Evolutionary conservation across 345 rosid species (phyloP).

Genomic region (Turnera subulata): DNA sequence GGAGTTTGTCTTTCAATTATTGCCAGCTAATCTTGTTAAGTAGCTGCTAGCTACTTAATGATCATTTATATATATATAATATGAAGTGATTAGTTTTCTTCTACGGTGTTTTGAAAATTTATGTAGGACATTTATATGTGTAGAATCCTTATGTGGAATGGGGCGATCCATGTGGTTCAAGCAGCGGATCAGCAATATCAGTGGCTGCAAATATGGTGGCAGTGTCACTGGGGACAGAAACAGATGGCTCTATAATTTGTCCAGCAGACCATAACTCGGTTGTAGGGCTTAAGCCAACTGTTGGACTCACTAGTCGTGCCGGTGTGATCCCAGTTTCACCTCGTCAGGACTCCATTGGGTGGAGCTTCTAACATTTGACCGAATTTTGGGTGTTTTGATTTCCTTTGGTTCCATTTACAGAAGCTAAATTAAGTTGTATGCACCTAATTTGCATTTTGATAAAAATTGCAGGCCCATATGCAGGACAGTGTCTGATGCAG

Average conservation of each 20-base stretch:
- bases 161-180: slow-evolving; percentile 60
- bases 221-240: slow-evolving; percentile 63
- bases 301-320: slow-evolving; percentile 69
- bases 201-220: slow-evolving; percentile 67
- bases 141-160: slow-evolving; percentile 69
- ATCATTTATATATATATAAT: too few relatives aligned
- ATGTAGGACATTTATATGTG: too few relatives aligned
- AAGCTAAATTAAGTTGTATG: too few relatives aligned
- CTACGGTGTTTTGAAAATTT: too few relatives aligned
- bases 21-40: too few relatives aligned
- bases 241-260: slow-evolving; percentile 61
- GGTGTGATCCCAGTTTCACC: slow-evolving; percentile 61
- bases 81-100: too few relatives aligned
- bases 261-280: slow-evolving; percentile 54
- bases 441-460: not conserved
- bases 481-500: slow-evolving; percentile 45
- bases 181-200: slow-evolving; percentile 72
- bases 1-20: too few relatives aligned
- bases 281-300: slow-evolving; percentile 67
- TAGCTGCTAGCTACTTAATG: too few relatives aligned
- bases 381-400: too few relatives aligned
- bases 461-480: slow-evolving; percentile 37
- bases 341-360: slow-evolving; percentile 67
- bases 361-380: not conserved
- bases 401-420: too few relatives aligned